A percentile compares a stretch with the other conserved stretches of the same genome.
Evolutionary conservation across 495 filamentous ascomycete genomes (phyloP).

Genomic region (Talaromyces ruber): DNA sequence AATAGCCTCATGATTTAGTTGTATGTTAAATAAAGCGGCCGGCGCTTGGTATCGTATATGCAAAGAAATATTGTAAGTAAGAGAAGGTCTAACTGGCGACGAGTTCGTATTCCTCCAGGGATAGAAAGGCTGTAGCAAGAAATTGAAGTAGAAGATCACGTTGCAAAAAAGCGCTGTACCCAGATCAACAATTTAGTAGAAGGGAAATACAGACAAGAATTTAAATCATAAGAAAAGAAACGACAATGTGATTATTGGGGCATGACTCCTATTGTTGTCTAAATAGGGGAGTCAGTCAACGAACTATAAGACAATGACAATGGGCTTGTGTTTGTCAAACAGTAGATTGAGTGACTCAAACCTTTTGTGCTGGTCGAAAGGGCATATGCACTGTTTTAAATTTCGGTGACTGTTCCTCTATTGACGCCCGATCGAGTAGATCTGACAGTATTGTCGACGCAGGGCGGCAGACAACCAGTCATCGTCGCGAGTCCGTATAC

Average conservation of each 20-base stretch:
- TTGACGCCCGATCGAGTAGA: not conserved
- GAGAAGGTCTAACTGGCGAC: not conserved
- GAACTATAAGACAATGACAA: not conserved
- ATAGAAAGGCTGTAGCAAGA: not conserved
- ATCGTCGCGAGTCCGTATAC: not conserved
- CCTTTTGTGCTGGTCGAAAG: not conserved
- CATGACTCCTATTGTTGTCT: not conserved
- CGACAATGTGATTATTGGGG: not conserved
- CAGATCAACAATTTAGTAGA: not conserved
- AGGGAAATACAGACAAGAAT: not conserved
- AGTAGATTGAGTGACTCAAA: not conserved
- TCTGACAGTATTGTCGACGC: not conserved
- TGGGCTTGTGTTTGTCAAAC: not conserved
- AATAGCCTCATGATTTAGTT: slow-evolving; percentile 2
- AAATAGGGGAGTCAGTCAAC: not conserved
- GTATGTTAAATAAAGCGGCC: not conserved
- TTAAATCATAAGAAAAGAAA: not conserved
- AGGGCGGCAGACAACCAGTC: slow-evolving; percentile 1
- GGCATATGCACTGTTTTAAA: not conserved
- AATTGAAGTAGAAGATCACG: not conserved
- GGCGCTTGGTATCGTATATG: not conserved
- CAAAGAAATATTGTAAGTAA: not conserved
- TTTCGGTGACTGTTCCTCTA: not conserved
- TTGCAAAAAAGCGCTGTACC: not conserved
- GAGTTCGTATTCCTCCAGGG: not conserved